These are phyloP conservation scores for Climacium dendroides DNA, from an alignment of 225 moss, liverwort and hornwort genomes.

Conservation along the genomic window DNA sequence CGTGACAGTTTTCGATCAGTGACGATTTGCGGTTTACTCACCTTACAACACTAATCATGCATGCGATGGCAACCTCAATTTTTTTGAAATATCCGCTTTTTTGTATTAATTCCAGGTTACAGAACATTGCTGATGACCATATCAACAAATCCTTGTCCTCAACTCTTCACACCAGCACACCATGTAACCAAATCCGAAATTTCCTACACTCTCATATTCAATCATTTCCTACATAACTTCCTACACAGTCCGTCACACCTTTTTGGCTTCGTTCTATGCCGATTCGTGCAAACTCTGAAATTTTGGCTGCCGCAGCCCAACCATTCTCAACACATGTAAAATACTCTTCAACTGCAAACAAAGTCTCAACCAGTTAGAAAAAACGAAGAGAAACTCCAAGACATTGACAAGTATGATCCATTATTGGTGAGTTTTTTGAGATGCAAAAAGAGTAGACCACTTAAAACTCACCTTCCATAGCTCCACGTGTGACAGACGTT, in stretches of 20 bases:
- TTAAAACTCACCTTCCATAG: constrained; percentile 61
- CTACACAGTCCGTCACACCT: not conserved
- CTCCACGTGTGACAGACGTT: constrained; percentile 76
- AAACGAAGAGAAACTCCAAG: not conserved
- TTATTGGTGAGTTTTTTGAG: not conserved
- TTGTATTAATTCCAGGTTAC: not conserved
- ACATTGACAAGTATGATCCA: not conserved
- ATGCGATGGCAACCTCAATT: not conserved
- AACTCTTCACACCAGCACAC: too few relatives aligned
- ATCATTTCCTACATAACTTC: not conserved
- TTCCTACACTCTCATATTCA: not conserved
- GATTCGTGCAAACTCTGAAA: constrained; percentile 56
- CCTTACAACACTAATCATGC: not conserved
- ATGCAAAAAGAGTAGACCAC: not conserved
- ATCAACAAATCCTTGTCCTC: not conserved
- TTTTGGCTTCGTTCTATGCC: constrained; percentile 60
- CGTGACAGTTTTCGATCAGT: not conserved
- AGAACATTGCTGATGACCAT: not conserved
- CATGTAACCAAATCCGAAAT: not conserved
- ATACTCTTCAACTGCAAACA: constrained; percentile 59
- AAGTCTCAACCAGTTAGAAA: not conserved
- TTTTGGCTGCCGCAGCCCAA: constrained; percentile 39
- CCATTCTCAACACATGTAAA: constrained; percentile 67
- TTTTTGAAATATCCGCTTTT: not conserved
- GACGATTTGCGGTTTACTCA: not conserved